Evolutionary conservation across 768 basidiomycete species (phyloP), one percentile per base, ranked within the genome.

Genomic region (Boletus rufocinnamomeus): DNA sequence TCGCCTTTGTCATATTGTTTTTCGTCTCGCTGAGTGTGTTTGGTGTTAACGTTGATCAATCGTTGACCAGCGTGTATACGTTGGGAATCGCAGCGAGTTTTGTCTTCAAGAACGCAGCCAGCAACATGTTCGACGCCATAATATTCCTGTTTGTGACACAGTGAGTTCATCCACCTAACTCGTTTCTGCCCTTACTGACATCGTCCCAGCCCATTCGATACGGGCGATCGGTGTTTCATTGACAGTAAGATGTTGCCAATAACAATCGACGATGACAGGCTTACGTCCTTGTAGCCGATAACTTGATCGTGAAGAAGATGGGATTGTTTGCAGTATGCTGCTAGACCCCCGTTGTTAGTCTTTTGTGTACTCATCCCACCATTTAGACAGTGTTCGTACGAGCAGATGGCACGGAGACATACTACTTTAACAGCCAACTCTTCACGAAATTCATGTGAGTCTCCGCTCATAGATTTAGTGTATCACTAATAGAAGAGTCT

Each of bases 131-230:
- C 66, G 89, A 91, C 71, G 80, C 89, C 28, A 86, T 91, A 66
- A 87, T 91, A 81, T 89, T 93, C 69, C 71, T 91, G 61, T 91
- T 91, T 68, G 89, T 91, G 41, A 87, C 89, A 3, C 91, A 93
- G 89, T 90, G 61, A 63, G 88, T 76, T 28, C n/a, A 45, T 45
- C 45, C 13, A n/a, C 37, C 43, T 37, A 14, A 30, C 35, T 47
- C n/a, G n/a, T 34, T 48, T n/a, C n/a, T 44, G 21, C 40, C 16
- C 47, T 55, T 55, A 27, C 51, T 63, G 34, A 63, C 38, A 48
- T 25, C 28, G 4, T 32, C 34, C 27, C 25, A 90, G 88, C 69
- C 89, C 89, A 4, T 91, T 85, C 62, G 89, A 91, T 64, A 89
- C 89, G 25, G 90, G 90, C 13, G 91, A 92, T 73, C 82, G 91